Evolutionary conservation across 768 basidiomycete species (phyloP), one percentile per base, ranked within the genome.

Genomic region (Cystofilobasidium ferigula): DNA sequence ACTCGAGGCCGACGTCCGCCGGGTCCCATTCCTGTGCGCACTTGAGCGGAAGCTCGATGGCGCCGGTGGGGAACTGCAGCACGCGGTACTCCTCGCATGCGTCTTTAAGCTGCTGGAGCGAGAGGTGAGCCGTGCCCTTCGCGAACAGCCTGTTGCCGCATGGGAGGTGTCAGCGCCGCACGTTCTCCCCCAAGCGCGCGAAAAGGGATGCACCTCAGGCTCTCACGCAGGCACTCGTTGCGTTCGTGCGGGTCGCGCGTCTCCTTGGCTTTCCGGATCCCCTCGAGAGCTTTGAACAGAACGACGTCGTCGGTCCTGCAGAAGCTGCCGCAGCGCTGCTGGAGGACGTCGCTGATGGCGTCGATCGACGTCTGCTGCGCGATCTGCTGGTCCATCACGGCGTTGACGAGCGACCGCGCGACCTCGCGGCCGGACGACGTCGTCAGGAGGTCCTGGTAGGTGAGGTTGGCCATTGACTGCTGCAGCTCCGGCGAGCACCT

Each of bases 221-320:
- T 91, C 76, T 98, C 93, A 35, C 83, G 82, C 53, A 98, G 80
- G 80, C 82, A 85, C 62, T 86, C 85, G 64, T 86, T 84, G 61
- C 85, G 82, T 73, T 97, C 92, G 0, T 78, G 77, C 4, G 82
- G 80, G 74, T 85, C 86, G 62, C 82, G 80, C 24, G 88, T 85
- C 72, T 91, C 89, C 30, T 87, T 84, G 35, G 95, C 91, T 73
- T 88, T 88, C 13, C 91, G 86, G 40, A 95, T 81, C 71, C 88
- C 91, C 78, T 99, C 95, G 73, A 89, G 86, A 1, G 94, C 94
- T 81, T 99, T 99, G 79, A 98, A 97, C 34, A 95, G 77, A 82
- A 95, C 88, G 51, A 99, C 95, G 77, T 99, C 95, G 73, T 97
- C 95, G 2, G 93, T 86, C 71, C 93, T 93, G 76, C 92, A 97